Base-by-base conservation (phyloP, 106 monocot species). In the Vanilla planifolia region DNA sequence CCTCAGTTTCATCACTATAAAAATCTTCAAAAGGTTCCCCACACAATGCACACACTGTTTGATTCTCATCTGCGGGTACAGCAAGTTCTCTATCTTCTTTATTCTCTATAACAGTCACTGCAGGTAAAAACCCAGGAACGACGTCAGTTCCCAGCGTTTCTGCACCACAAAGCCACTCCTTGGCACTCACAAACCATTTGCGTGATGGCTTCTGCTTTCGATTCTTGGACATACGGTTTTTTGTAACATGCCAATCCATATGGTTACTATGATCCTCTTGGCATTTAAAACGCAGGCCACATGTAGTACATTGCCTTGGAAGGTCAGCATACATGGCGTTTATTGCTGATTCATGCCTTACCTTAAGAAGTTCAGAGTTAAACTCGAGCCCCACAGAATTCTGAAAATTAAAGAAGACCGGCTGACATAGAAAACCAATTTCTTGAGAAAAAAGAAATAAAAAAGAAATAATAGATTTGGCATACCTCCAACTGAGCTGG, bases 241-340 rank as follows among this genome's bases (percentile, higher is more conserved):
- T 75, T 0, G 88, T 83, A 34, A 95, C 95, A 79, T 95, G 95
- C 95, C 95, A 95, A 71, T 95, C 95, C 95, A 95, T 95, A 70
- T 95, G 95, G 69, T 13, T 80, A 50, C 95, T 81, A 60, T 95
- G 95, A 64, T 95, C 95, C 50, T 95, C 95, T 73, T 95, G 95
- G 68, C 59, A 59, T 30, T 73, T 80, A 61, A 95, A 90, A 21
- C 95, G 79, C 40, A 90, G 35, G 28, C 95, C 95, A 80, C 95
- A 95, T 43, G 95, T 95, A 33, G 80, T 89, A 58, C 95, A 95
- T 64, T 95, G 89, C 47, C 95, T 86, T 42, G 89, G 76, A 73
- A 95, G 78, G 26, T 86, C 78, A 20, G 39, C 17, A 66, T 95
- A 90, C 43, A 95, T 64, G 67, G 89, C 82, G 60, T 79, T 86